Evolutionary conservation across 768 basidiomycete species (phyloP).

Genomic region (Xerocomus spinulosus): DNA sequence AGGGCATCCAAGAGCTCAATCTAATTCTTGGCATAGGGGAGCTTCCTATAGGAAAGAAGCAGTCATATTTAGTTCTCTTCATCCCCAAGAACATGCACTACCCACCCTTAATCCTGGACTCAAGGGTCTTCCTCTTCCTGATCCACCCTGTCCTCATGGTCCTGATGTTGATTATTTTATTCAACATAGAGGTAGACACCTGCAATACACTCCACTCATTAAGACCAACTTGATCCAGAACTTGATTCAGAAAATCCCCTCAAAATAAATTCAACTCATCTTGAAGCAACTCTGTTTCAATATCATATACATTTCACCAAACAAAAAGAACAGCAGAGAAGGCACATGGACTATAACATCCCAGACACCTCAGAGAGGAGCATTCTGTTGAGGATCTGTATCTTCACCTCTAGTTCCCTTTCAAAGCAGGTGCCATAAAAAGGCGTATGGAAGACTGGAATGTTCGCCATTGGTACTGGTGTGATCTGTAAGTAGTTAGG

Average conservation of each 20-base stretch:
- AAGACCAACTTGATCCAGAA: not conserved
- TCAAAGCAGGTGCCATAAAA: too few species aligned
- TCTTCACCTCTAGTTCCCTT: slow-evolving; percentile 7
- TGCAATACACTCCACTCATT: not conserved
- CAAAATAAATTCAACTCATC: not conserved
- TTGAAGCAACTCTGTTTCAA: not conserved
- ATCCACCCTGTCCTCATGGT: not conserved
- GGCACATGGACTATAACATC: not conserved
- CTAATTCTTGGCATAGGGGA: too few species aligned
- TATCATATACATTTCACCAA: not conserved
- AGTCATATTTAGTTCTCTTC: not conserved
- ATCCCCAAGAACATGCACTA: not conserved
- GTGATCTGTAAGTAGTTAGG: too few species aligned
- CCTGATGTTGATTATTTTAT: slow-evolving; percentile 3
- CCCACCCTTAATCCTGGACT: not conserved
- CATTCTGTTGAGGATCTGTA: not conserved
- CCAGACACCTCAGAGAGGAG: not conserved
- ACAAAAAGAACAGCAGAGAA: not conserved
- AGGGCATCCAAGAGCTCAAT: too few species aligned
- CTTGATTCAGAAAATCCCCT: not conserved
- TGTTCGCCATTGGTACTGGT: too few species aligned
- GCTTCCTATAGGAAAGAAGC: too few species aligned
- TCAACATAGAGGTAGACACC: not conserved
- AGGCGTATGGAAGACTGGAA: too few species aligned
- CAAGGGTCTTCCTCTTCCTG: not conserved